Percentiles rank a stretch among this genome's conserved stretches.
These are phyloP conservation scores for Marasmius tenuissimus DNA, from an alignment of 1,284 basidiomycete genomes.

Conservation along the genomic window DNA sequence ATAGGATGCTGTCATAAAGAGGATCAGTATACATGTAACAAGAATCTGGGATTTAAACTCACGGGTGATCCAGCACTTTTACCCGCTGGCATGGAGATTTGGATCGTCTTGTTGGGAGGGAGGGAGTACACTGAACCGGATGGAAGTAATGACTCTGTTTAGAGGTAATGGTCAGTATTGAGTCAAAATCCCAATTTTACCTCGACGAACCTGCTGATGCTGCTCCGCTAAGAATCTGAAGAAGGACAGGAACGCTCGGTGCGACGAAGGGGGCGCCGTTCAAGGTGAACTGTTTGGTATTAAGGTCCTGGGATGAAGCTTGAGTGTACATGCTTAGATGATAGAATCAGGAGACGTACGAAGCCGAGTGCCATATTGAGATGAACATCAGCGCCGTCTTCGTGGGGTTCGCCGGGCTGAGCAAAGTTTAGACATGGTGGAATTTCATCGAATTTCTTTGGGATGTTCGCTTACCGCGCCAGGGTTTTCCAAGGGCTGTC, in stretches of 20 bases:
- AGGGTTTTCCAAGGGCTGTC: background rate
- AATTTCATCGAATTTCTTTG: background rate
- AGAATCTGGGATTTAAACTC: background rate
- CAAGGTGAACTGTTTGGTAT: background rate
- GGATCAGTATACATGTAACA: background rate
- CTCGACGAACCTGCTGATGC: background rate
- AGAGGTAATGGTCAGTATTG: too few species aligned
- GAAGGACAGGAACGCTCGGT: conserved; percentile 7
- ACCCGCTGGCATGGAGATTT: background rate
- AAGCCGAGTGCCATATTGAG: background rate
- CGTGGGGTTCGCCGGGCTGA: background rate
- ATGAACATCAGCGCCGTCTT: background rate
- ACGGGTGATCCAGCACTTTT: background rate
- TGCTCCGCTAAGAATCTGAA: conserved; percentile 9
- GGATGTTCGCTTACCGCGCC: background rate
- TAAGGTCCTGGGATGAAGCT: conserved; percentile 12
- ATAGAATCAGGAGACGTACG: background rate
- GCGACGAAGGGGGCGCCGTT: conserved; percentile 1
- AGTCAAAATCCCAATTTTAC: too few species aligned
- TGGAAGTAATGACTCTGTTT: background rate
- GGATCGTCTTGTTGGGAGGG: conserved; percentile 2
- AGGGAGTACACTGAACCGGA: conserved; percentile 1
- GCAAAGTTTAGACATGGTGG: background rate
- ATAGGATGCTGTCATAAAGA: background rate
- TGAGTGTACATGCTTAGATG: background rate